Evolutionary conservation across 2,329 filamentous ascomycete genomes (phyloP).

Genomic region (Leptographium radiaticola): DNA sequence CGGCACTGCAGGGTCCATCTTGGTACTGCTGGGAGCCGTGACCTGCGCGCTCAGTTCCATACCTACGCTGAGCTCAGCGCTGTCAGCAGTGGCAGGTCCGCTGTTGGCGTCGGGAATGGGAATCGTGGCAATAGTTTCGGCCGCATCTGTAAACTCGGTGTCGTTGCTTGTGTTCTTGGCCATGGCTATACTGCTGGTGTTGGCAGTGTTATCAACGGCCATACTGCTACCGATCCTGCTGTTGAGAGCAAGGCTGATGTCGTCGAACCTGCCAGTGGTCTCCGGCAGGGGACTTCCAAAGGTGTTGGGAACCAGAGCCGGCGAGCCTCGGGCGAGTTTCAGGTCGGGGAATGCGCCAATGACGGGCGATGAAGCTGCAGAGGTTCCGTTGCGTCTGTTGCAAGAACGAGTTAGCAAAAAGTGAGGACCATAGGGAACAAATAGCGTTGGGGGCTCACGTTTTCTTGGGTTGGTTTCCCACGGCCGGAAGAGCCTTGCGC

Average conservation of each 20-base stretch:
- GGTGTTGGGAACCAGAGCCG: constrained; percentile 34
- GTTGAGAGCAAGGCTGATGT: not conserved
- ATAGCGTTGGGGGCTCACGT: constrained; percentile 35
- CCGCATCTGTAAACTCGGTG: not conserved
- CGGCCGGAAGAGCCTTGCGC: constrained; percentile 49
- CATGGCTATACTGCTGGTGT: not conserved
- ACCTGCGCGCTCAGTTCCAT: not conserved
- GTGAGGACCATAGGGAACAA: constrained; percentile 17
- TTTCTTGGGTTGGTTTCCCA: constrained; percentile 64
- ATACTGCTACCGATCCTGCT: not conserved
- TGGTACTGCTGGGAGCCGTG: not conserved
- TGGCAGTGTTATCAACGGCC: not conserved
- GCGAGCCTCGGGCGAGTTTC: constrained; percentile 39
- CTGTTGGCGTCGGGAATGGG: not conserved
- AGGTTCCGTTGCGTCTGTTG: constrained; percentile 29
- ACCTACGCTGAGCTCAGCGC: not conserved
- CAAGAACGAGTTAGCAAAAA: constrained; percentile 7
- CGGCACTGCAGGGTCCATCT: not conserved
- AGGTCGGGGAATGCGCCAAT: constrained; percentile 55
- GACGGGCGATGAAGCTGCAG: constrained; percentile 63
- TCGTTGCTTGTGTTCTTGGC: not conserved
- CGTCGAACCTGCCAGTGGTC: not conserved
- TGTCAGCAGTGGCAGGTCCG: not conserved
- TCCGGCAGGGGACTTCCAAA: not conserved
- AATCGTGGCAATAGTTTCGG: not conserved